Conservation (phyloP, 192 early-diverging fungal species). For the Phlyctochytrium arcticum region DNA sequence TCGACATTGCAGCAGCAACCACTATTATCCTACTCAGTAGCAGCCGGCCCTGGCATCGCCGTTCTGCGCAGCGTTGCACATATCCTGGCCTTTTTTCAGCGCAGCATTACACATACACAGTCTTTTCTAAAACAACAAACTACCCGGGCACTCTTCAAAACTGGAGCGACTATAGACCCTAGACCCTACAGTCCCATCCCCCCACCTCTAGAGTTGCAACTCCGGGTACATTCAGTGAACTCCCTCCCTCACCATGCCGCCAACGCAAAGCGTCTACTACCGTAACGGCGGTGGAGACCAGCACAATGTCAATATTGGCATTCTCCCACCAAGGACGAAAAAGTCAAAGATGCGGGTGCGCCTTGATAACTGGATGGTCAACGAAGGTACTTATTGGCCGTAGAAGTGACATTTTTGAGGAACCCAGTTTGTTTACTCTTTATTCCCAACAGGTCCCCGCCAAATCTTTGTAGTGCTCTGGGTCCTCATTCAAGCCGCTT, state of each 20-base stretch:
- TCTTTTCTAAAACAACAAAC: too few relatives aligned
- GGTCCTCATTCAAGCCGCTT: slow-evolving; percentile 37
- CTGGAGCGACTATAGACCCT: too few relatives aligned
- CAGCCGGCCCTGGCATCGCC: too few relatives aligned
- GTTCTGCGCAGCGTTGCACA: too few relatives aligned
- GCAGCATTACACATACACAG: too few relatives aligned
- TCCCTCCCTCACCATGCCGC: background rate
- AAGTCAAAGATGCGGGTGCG: slow-evolving; percentile 32
- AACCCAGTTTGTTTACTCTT: background rate
- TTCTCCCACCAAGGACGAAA: slow-evolving; percentile 6
- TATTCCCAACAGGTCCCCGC: slow-evolving; percentile 25
- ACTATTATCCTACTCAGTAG: too few relatives aligned
- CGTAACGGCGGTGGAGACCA: background rate
- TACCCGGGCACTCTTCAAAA: too few relatives aligned
- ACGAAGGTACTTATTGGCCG: slow-evolving; percentile 46
- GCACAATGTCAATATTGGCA: slow-evolving; percentile 3
- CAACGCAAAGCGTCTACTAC: slow-evolving; percentile 12
- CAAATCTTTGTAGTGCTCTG: slow-evolving; percentile 40
- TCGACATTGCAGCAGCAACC: too few relatives aligned
- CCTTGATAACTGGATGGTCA: slow-evolving; percentile 51
- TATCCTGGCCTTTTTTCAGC: too few relatives aligned
- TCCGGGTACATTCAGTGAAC: too few relatives aligned
- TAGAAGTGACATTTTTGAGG: background rate
- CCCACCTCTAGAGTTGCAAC: too few relatives aligned
- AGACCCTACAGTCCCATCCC: too few relatives aligned